A percentile compares a stretch with the other conserved stretches of the same genome.
Conservation (phyloP, 1,284 basidiomycete genomes). For the Microbotryum intermedium region DNA sequence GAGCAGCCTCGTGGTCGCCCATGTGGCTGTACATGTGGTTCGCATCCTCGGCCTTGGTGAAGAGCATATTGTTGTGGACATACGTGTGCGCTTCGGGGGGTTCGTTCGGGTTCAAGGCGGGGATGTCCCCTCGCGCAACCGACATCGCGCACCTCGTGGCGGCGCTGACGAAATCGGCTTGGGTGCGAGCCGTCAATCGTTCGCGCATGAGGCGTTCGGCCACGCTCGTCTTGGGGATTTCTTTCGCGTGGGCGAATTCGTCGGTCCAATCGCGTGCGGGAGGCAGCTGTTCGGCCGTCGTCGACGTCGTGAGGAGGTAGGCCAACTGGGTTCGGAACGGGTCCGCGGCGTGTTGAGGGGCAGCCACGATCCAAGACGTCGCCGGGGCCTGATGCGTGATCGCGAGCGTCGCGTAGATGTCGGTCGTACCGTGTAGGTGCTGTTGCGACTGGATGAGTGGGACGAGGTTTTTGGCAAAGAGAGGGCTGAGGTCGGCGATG, state of each 20-base stretch:
- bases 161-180: slow-evolving; percentile 48
- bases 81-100: slow-evolving; percentile 48
- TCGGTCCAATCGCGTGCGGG: slow-evolving; percentile 53
- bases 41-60: slow-evolving; percentile 50
- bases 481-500: slow-evolving; percentile 43
- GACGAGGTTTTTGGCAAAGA: slow-evolving; percentile 38
- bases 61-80: slow-evolving; percentile 51
- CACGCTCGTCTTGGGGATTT: slow-evolving; percentile 45
- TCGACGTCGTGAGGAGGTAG: slow-evolving; percentile 44
- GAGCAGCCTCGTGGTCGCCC: slow-evolving; percentile 51
- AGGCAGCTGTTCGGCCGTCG: slow-evolving; percentile 45
- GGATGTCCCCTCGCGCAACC: slow-evolving; percentile 40
- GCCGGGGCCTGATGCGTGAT: slow-evolving; percentile 48
- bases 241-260: slow-evolving; percentile 49
- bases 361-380: slow-evolving; percentile 46
- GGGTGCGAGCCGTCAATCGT: slow-evolving; percentile 47
- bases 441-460: slow-evolving; percentile 35
- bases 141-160: slow-evolving; percentile 46
- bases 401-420: slow-evolving; percentile 41
- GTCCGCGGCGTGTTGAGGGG: slow-evolving; percentile 40
- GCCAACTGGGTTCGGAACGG: slow-evolving; percentile 49
- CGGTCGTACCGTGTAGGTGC: slow-evolving; percentile 29
- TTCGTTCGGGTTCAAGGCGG: slow-evolving; percentile 47
- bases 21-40: slow-evolving; percentile 48
- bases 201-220: slow-evolving; percentile 49